Conservation (phyloP, 169 alveolate genomes). For the Fabrea salina region DNA sequence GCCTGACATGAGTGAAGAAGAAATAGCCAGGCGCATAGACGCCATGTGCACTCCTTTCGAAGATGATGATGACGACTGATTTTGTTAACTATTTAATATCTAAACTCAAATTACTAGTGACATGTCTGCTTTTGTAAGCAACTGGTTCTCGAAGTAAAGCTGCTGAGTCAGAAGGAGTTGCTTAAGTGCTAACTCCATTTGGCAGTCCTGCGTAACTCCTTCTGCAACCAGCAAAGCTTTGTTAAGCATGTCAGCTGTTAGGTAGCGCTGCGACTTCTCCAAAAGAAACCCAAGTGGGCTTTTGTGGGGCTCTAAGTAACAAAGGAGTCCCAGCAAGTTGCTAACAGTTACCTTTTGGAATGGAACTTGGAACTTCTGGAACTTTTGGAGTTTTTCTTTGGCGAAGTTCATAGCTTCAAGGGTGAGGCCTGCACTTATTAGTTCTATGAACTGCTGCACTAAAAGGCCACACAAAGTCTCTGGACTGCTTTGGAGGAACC, state of each 20-base stretch:
- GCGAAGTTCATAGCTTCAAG: background rate
- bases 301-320: background rate
- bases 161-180: too few relatives aligned
- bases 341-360: background rate
- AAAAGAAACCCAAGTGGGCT: background rate
- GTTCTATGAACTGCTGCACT: conserved; percentile 12
- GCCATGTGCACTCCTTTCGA: too few relatives aligned
- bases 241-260: conserved; percentile 26
- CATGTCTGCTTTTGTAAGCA: too few relatives aligned
- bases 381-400: background rate
- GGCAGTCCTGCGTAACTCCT: too few relatives aligned
- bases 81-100: too few relatives aligned
- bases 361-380: background rate
- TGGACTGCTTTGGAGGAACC: background rate
- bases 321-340: background rate
- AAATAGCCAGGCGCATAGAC: too few relatives aligned
- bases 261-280: background rate
- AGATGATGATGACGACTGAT: too few relatives aligned
- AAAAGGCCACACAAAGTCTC: background rate
- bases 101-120: too few relatives aligned
- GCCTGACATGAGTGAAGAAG: too few relatives aligned
- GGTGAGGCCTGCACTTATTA: background rate
- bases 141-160: too few relatives aligned
- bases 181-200: too few relatives aligned
- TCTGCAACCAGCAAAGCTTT: too few relatives aligned